phyloP scores from a whole-genome alignment of 2,329 filamentous ascomycete species.

The Penicillium olsonii region DNA sequence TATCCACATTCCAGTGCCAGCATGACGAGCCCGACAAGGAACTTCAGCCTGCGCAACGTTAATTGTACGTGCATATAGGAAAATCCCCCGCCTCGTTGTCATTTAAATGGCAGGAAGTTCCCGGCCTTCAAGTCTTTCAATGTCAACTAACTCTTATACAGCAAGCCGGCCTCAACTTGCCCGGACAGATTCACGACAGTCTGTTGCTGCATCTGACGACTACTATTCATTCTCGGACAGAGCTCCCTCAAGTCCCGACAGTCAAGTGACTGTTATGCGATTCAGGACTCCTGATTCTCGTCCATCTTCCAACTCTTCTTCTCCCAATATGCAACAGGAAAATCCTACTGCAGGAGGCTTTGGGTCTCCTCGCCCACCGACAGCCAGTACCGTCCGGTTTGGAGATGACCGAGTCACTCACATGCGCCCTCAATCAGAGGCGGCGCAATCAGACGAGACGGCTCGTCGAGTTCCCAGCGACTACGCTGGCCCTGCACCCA shows the following conservation, averaged over 20 bases:
- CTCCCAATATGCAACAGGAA: slow-evolving; percentile 27
- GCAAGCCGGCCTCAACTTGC: slow-evolving; percentile 48
- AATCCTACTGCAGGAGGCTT: slow-evolving; percentile 8
- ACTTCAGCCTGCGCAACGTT: slow-evolving; percentile 28
- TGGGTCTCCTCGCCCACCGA: slow-evolving; percentile 21
- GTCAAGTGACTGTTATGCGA: slow-evolving; percentile 41
- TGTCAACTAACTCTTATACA: slow-evolving; percentile 24
- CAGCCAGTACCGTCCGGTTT: slow-evolving; percentile 30
- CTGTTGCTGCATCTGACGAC: slow-evolving; percentile 51
- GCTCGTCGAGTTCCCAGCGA: slow-evolving; percentile 29
- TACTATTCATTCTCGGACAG: slow-evolving; percentile 51
- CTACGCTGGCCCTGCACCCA: slow-evolving; percentile 51
- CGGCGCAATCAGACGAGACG: slow-evolving; percentile 23
- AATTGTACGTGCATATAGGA: slow-evolving; percentile 22
- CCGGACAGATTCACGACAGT: slow-evolving; percentile 47
- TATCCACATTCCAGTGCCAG: slow-evolving; percentile 19
- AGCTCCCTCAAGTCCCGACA: slow-evolving; percentile 38
- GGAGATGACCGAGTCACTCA: slow-evolving; percentile 24
- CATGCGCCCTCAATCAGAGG: slow-evolving; percentile 25
- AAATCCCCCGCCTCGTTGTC: slow-evolving; percentile 2
- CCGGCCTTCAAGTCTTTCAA: not conserved
- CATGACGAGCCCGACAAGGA: slow-evolving; percentile 21
- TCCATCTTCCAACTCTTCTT: slow-evolving; percentile 31
- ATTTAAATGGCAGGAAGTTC: slow-evolving; percentile 1
- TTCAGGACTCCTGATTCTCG: slow-evolving; percentile 49